Percentiles rank a stretch among this genome's conserved stretches.
Conservation (phyloP, 164 flowering plant species). For the Tinospora cordifolia region DNA sequence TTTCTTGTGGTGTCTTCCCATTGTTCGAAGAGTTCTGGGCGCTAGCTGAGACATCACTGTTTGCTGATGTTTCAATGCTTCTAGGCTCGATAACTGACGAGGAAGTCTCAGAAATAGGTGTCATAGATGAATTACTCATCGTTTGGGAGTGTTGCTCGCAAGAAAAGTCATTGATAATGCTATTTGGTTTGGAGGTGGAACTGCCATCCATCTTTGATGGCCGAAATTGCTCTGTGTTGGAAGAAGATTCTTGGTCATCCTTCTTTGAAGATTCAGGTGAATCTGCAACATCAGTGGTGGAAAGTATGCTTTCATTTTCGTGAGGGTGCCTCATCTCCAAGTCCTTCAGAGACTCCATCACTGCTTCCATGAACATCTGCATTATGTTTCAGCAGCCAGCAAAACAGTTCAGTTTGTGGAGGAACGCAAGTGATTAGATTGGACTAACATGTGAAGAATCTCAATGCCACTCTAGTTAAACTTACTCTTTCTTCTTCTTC, state of each 20-base stretch:
- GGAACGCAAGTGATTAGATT: neutral
- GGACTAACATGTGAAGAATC: neutral
- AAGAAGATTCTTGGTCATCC: conserved; percentile 22
- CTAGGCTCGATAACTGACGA: conserved; percentile 3
- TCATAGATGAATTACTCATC: neutral
- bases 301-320: conserved; percentile 22
- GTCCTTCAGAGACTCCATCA: conserved; percentile 68
- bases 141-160: conserved; percentile 8
- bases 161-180: conserved; percentile 11
- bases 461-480: neutral
- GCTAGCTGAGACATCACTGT: conserved; percentile 25
- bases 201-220: conserved; percentile 17
- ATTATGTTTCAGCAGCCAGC: neutral
- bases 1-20: conserved; percentile 12
- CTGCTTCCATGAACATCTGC: conserved; percentile 91
- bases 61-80: conserved; percentile 12
- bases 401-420: neutral
- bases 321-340: conserved; percentile 36
- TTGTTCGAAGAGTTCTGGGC: conserved; percentile 27
- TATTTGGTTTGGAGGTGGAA: conserved; percentile 11
- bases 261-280: conserved; percentile 19
- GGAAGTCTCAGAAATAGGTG: conserved; percentile 1
- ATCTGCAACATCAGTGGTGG: conserved; percentile 12
- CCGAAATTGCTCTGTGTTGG: conserved; percentile 14
- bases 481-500: conserved; percentile 91